Evolutionary conservation across 306 rosid genomes (phyloP).

Genomic region (Quercus rubra): DNA sequence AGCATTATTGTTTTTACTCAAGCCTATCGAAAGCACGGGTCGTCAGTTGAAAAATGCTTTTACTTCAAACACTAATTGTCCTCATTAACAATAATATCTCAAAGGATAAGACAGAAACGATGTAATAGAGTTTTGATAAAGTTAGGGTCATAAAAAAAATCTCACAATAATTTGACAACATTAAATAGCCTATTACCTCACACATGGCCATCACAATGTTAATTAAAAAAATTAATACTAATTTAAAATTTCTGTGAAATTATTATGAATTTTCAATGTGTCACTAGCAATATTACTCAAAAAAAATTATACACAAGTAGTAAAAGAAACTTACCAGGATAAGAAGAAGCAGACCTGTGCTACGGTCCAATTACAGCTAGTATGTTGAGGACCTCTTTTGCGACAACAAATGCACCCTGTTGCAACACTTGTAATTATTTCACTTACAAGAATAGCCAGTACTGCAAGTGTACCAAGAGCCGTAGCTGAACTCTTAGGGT

Average conservation of each 20-base stretch:
- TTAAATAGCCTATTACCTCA: too few relatives aligned
- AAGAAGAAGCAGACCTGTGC: constrained; percentile 58
- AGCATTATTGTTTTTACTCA: background rate
- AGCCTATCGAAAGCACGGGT: background rate
- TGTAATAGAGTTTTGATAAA: background rate
- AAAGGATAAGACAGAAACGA: background rate
- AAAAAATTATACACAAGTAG: background rate
- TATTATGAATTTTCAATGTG: too few relatives aligned
- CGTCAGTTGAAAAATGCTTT: background rate
- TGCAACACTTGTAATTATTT: constrained; percentile 45
- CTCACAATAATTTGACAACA: too few relatives aligned
- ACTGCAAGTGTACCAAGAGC: constrained; percentile 75
- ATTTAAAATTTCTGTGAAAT: too few relatives aligned
- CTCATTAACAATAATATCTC: background rate
- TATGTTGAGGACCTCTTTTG: constrained; percentile 35
- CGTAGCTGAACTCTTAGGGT: constrained; percentile 36
- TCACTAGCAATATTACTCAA: too few relatives aligned
- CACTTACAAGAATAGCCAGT: constrained; percentile 57
- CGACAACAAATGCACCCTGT: constrained; percentile 85
- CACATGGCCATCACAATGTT: too few relatives aligned
- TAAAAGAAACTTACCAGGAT: constrained; percentile 61
- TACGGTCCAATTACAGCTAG: constrained; percentile 47
- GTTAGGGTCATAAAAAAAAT: too few relatives aligned
- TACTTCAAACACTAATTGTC: background rate
- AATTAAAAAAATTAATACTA: too few relatives aligned